Evolutionary conservation across 208 protist genomes (phyloP).

Genomic region (Blastocrithidia nonstop): DNA sequence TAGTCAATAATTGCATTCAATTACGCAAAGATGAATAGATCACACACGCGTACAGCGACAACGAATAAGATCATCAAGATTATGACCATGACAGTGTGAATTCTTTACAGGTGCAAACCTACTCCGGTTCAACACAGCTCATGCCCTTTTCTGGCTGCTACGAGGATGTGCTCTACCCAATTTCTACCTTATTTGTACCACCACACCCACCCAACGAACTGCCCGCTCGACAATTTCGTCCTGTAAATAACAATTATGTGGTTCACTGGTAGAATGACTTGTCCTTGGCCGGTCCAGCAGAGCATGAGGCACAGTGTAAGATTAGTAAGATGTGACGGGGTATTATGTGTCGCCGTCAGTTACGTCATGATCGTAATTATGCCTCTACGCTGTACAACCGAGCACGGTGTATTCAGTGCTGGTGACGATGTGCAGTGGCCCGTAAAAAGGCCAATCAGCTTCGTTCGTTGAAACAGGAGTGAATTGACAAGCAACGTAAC

Average conservation of each 20-base stretch:
- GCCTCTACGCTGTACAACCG: conserved; percentile 24
- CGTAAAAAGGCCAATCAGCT: conserved; percentile 16
- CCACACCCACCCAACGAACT: conserved; percentile 44
- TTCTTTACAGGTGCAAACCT: background rate
- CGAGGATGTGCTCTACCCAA: conserved; percentile 46
- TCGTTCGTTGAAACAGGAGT: conserved; percentile 19
- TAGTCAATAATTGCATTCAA: too few species aligned
- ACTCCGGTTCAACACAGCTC: background rate
- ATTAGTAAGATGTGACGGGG: conserved; percentile 68
- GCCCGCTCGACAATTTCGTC: conserved; percentile 14
- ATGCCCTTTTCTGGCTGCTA: conserved; percentile 23
- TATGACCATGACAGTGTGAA: background rate
- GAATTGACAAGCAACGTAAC: conserved; percentile 19
- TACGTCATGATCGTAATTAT: conserved; percentile 23
- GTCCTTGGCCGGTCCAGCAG: conserved; percentile 19
- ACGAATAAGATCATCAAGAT: conserved; percentile 2
- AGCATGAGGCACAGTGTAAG: conserved; percentile 47
- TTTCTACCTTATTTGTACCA: conserved; percentile 42
- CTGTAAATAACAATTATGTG: conserved; percentile 4
- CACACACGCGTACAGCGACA: background rate
- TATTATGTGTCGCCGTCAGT: conserved; percentile 42
- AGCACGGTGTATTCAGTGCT: conserved; percentile 59
- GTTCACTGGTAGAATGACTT: conserved; percentile 38
- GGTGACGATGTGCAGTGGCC: conserved; percentile 46
- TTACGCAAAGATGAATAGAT: background rate